These are phyloP conservation scores for Amauroascus niger DNA, from an alignment of 2,329 filamentous ascomycete genomes.

Conservation along the genomic window DNA sequence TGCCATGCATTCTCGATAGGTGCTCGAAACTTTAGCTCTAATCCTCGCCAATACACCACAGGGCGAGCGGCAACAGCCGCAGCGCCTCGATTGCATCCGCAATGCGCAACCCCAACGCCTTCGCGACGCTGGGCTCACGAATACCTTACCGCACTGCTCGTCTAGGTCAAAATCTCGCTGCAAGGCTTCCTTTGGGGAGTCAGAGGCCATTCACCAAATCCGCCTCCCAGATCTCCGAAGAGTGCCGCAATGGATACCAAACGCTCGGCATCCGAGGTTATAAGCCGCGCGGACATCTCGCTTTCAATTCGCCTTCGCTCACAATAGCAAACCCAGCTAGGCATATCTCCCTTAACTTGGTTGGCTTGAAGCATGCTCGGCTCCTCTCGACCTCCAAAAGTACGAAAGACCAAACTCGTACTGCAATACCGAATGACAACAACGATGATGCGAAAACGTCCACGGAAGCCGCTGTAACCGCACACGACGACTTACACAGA, in stretches of 20 bases:
- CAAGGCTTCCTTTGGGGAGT: background rate
- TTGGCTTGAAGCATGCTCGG: background rate
- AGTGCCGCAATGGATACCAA: background rate
- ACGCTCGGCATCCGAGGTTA: background rate
- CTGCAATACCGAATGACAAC: background rate
- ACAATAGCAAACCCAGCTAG: background rate
- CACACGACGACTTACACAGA: constrained; percentile 41
- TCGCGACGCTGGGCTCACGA: constrained; percentile 29
- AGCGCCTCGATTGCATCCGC: constrained; percentile 16
- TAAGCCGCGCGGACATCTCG: background rate
- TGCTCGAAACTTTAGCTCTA: background rate
- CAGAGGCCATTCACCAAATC: background rate
- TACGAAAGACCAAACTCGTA: background rate
- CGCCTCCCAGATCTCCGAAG: background rate
- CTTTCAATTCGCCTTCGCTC: background rate
- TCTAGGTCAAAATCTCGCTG: constrained; percentile 2
- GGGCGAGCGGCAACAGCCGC: constrained; percentile 4
- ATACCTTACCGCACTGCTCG: constrained; percentile 22
- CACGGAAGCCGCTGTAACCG: constrained; percentile 11
- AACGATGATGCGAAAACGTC: background rate
- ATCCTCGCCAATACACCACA: background rate
- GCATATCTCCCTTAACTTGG: background rate
- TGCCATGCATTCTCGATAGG: constrained; percentile 2
- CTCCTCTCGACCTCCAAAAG: background rate
- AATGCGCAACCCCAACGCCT: constrained; percentile 37